Percentiles rank a stretch among this genome's conserved stretches.
Conservation (phyloP, 129 eudicot genomes). For the Tagetes erecta region DNA sequence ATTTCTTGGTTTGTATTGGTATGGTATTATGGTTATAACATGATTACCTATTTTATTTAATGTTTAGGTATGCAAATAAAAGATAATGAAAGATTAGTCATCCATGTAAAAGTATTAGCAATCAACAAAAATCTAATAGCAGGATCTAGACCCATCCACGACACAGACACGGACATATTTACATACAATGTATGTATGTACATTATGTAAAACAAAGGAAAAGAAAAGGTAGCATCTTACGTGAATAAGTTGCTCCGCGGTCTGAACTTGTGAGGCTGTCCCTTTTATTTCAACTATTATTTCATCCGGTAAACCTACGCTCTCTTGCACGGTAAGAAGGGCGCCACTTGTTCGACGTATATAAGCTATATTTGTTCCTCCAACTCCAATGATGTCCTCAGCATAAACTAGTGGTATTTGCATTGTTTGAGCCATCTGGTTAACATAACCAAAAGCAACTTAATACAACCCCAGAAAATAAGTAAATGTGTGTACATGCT, state of each 20-base stretch:
- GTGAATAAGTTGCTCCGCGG: conserved; percentile 59
- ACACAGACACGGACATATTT: too few species aligned
- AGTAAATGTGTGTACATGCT: neutral
- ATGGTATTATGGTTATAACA: neutral
- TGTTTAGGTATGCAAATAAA: neutral
- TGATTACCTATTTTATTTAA: neutral
- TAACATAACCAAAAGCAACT: conserved; percentile 4
- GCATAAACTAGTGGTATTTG: conserved; percentile 81
- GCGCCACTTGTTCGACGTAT: conserved; percentile 57
- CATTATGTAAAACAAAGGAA: neutral
- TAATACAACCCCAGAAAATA: neutral
- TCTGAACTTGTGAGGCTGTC: conserved; percentile 49
- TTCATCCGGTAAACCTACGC: conserved; percentile 62
- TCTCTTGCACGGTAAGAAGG: conserved; percentile 56
- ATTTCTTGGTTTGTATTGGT: neutral
- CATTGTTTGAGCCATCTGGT: conserved; percentile 70
- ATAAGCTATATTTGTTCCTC: conserved; percentile 71
- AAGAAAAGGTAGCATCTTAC: conserved; percentile 27
- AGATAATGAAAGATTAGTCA: neutral
- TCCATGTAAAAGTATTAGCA: neutral
- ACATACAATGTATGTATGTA: neutral
- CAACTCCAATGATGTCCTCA: conserved; percentile 77
- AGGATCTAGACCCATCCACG: too few species aligned
- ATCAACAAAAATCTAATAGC: too few species aligned
- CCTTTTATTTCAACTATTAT: conserved; percentile 77